These are phyloP conservation scores for Rhododendron simsii DNA, from an alignment of 148 eudicot genomes.

Conservation along the genomic window DNA sequence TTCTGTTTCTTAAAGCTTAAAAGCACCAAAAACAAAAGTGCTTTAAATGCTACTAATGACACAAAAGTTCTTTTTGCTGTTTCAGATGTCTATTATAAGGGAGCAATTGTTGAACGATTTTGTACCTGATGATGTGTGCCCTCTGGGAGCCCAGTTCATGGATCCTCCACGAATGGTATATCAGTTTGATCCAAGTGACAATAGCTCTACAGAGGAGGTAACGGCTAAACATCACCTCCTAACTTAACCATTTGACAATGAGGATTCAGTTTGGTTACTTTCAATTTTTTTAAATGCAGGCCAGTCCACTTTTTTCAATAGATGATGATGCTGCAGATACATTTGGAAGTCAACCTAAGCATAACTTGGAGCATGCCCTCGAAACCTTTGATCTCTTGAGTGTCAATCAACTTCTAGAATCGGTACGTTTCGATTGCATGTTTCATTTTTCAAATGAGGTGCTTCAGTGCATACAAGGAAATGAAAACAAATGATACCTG, in stretches of 20 bases:
- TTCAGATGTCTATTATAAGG: conserved; percentile 46
- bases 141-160: conserved; percentile 48
- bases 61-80: conserved; percentile 35
- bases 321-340: conserved; percentile 52
- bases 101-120: conserved; percentile 76
- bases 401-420: conserved; percentile 74
- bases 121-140: conserved; percentile 76
- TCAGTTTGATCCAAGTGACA: conserved; percentile 25
- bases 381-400: conserved; percentile 52
- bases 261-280: background rate
- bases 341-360: conserved; percentile 25
- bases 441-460: background rate
- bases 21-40: background rate
- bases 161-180: conserved; percentile 32
- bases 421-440: conserved; percentile 44
- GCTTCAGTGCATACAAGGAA: background rate
- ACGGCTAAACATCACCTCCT: conserved; percentile 1
- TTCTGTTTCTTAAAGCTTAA: background rate
- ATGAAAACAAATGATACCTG: background rate
- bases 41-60: conserved; percentile 9
- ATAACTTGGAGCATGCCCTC: conserved; percentile 29
- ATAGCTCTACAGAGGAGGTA: conserved; percentile 62
- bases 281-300: conserved; percentile 33
- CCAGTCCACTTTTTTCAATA: conserved; percentile 31
- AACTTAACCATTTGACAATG: background rate